Conservation (phyloP, 1,284 basidiomycete species). For the Ceratobasidium sp. region DNA sequence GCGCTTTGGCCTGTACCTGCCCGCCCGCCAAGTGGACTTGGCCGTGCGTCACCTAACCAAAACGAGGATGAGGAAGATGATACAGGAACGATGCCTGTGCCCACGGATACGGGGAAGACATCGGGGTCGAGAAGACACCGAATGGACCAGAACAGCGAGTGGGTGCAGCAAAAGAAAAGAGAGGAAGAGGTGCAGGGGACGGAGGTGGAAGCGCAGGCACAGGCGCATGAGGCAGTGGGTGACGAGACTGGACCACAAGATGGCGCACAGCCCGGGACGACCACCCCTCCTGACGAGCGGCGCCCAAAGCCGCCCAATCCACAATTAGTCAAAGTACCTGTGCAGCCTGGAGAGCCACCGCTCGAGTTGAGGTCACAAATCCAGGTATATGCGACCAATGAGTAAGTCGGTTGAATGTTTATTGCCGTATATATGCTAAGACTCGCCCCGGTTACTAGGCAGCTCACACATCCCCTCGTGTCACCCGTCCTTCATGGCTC, state of each 20-base stretch:
- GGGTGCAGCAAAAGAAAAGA: slow-evolving; percentile 31
- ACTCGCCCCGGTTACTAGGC: slow-evolving; percentile 48
- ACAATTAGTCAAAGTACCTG: slow-evolving; percentile 32
- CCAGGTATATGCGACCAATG: slow-evolving; percentile 44
- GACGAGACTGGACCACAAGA: neutral
- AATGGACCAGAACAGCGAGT: slow-evolving; percentile 39
- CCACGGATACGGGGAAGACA: slow-evolving; percentile 30
- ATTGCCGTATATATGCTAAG: neutral
- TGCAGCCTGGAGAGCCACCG: slow-evolving; percentile 38
- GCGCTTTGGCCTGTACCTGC: slow-evolving; percentile 65
- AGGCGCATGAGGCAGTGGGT: neutral
- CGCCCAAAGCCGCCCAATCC: slow-evolving; percentile 10
- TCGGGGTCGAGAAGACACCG: slow-evolving; percentile 12
- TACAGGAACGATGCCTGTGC: slow-evolving; percentile 36
- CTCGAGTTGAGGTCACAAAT: slow-evolving; percentile 42
- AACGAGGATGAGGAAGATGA: neutral
- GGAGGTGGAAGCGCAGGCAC: too few relatives aligned
- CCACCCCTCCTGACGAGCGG: slow-evolving; percentile 40
- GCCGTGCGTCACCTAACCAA: slow-evolving; percentile 2
- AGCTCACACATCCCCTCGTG: slow-evolving; percentile 87
- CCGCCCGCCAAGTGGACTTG: slow-evolving; percentile 30
- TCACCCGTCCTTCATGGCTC: slow-evolving; percentile 82
- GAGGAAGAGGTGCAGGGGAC: neutral
- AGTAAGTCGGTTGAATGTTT: slow-evolving; percentile 2
- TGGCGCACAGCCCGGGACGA: neutral